Conservation (phyloP, 1,139 yeast genomes). For the Yamadazyma friedrichii region DNA sequence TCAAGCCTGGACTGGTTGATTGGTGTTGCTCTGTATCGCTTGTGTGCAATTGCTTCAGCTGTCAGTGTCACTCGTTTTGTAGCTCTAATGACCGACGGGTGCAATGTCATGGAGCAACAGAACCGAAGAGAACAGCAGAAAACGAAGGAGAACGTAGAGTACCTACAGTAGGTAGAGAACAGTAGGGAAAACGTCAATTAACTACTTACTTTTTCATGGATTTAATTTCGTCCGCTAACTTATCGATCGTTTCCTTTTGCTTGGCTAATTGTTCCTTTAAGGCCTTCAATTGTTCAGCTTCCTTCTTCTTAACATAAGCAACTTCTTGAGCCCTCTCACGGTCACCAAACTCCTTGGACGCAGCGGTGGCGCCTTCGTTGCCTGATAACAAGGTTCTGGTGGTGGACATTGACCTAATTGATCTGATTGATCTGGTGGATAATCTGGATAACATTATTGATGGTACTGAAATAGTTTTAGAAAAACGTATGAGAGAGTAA, state of each 20-base stretch:
- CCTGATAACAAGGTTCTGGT: slow-evolving; percentile 28
- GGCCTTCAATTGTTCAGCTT: slow-evolving; percentile 48
- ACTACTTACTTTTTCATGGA: slow-evolving; percentile 28
- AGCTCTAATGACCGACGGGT: too few species aligned
- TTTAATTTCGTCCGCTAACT: slow-evolving; percentile 42
- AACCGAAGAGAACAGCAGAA: too few species aligned
- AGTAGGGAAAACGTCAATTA: too few species aligned
- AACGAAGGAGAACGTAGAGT: too few species aligned
- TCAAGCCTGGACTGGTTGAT: too few species aligned
- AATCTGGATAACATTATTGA: slow-evolving; percentile 30
- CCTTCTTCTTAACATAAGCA: slow-evolving; percentile 46
- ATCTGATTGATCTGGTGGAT: slow-evolving; percentile 24
- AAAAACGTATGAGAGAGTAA: too few species aligned
- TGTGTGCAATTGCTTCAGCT: too few species aligned
- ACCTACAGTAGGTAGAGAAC: too few species aligned
- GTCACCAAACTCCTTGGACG: slow-evolving; percentile 36
- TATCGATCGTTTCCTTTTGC: slow-evolving; percentile 44
- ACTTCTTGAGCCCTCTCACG: slow-evolving; percentile 48
- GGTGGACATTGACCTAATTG: slow-evolving; percentile 40
- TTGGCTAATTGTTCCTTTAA: slow-evolving; percentile 46
- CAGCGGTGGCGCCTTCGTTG: slow-evolving; percentile 25
- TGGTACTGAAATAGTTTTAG: too few species aligned
- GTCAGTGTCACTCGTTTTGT: too few species aligned
- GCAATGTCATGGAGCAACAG: too few species aligned
- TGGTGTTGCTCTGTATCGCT: too few species aligned